A percentile compares a stretch with the other conserved stretches of the same genome.
These are phyloP conservation scores for Puccinia novopanici DNA, from an alignment of 1,284 basidiomycete species.

Conservation along the genomic window DNA sequence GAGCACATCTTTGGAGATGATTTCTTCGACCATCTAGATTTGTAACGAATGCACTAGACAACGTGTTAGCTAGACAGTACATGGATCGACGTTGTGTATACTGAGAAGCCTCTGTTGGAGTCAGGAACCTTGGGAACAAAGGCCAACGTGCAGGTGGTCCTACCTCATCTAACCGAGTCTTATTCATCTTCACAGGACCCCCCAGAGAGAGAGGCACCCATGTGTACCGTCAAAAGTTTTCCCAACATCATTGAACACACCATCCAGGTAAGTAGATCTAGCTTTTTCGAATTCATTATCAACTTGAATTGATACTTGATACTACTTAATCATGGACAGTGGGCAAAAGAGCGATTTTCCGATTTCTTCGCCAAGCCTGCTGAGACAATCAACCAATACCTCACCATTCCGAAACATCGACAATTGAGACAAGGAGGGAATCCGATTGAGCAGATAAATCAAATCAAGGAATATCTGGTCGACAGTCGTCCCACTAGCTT, in stretches of 20 bases:
- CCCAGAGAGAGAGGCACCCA: slow-evolving; percentile 95
- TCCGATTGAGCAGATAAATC: slow-evolving; percentile 83
- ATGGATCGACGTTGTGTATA: slow-evolving; percentile 99
- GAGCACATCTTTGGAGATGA: slow-evolving; percentile 83
- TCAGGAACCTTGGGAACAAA: slow-evolving; percentile 98
- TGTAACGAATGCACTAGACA: slow-evolving; percentile 99
- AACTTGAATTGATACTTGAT: background rate
- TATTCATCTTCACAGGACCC: slow-evolving; percentile 99
- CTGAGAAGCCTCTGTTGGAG: slow-evolving; percentile 89
- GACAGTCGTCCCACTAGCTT: slow-evolving; percentile 90
- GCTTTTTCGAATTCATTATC: background rate
- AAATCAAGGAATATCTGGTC: slow-evolving; percentile 87
- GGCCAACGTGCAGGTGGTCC: slow-evolving; percentile 94
- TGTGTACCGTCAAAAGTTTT: slow-evolving; percentile 99
- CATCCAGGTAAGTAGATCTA: slow-evolving; percentile 63
- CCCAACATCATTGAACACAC: slow-evolving; percentile 98
- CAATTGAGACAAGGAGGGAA: slow-evolving; percentile 86
- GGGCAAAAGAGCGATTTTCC: slow-evolving; percentile 92
- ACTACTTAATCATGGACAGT: slow-evolving; percentile 63
- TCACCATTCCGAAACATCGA: slow-evolving; percentile 95
- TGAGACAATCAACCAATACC: slow-evolving; percentile 92
- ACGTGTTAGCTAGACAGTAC: slow-evolving; percentile 88
- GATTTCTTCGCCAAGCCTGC: slow-evolving; percentile 89
- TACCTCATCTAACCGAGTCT: slow-evolving; percentile 93
- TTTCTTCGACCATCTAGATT: slow-evolving; percentile 85